Base-by-base conservation (phyloP, 2,329 filamentous ascomycete genomes). In the Trichoderma pleuroti region DNA sequence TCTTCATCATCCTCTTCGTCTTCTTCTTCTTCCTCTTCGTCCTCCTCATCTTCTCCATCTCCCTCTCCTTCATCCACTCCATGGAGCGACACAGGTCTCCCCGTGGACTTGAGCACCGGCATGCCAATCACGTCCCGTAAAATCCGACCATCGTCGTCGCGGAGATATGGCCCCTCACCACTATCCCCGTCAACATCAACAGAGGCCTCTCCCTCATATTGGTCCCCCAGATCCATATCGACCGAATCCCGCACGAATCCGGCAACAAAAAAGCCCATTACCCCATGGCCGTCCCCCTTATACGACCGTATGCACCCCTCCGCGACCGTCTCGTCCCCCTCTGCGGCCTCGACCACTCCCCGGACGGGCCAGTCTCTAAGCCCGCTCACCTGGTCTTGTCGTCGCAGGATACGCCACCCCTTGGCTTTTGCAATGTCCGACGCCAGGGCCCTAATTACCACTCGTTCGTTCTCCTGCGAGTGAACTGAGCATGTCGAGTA, bases 231-330 rank as follows among this genome's bases (percentile, higher is more conserved):
- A 10, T 63, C 68, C 24, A n/a, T 68, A 11, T 65, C 69, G 32
- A 62, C 72, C 42, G 62, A 68, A 30, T 76, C 77, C 39, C 79
- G 78, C 4, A 93, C 86, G 80, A 99, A 97, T 0, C 87, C 93
- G n/a, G 90, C 93, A 24, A 98, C 92, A 76, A 99, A 99, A 81
- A 99, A 98, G 0, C 96, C 95, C 88, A 98, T 97, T 1, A 94
- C 92, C 0, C 94, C 93, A 73, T 92, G 88, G 11, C 90, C 90
- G 75, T 95, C 93, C 30, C 89, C 92, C 75, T 94, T 92, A 79
- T 92, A 91, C 36, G 93, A 93, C 71, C 95, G 86, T 70, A 98
- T 91, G 77, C 94, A 97, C 3, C 87, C 92, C 30, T 95, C 90
- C 7, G 90, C 87, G 1, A 93, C 79, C 4, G 84, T 80, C 52